Base-by-base conservation (phyloP, 2,329 filamentous ascomycete genomes). In the Hymenoscyphus scutula region DNA sequence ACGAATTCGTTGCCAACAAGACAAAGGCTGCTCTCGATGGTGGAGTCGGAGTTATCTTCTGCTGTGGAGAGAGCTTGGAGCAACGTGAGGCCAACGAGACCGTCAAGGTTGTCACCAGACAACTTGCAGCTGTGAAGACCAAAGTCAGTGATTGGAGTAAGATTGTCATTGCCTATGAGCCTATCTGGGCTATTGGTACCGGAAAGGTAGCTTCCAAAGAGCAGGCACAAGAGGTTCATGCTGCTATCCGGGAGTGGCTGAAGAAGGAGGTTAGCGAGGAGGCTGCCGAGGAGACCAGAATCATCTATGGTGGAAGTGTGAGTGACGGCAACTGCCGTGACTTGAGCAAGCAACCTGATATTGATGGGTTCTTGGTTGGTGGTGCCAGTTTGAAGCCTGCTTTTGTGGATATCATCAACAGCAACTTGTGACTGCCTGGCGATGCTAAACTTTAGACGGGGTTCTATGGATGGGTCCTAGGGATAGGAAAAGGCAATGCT, bases 311-410 rank as follows among this genome's bases (percentile, higher is more conserved):
- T 70, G 95, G 95, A 76, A 95, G 90, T 73, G 95, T 99, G 74
- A 96, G 84, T 76, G 95, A 97, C 85, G 97, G 97, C 90, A 99
- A 99, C 87, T 96, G 91, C 84, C 86, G 83, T 75, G 94, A 98
- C 68, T 85, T 99, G 73, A 87, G 90, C 77, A 94, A 92, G 84
- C 87, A 98, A 86, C 77, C 86, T 68, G 95, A 99, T 79, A 97
- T 99, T 77, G 95, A 99, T 78, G 95, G 95, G 64, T 98, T 98
- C 88, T 85, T 98, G 71, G 94, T 98, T 70, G 94, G 94, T 69
- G 94, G 94, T 79, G 94, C 94, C 76, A 95, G 90, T 77, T 86
- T 98, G 81, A 98, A 98, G 88, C 94, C 94, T 76, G 93, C 91
- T 70, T 97, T 89, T 74, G 83, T 88, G 71, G 86, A 89, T 70